phyloP scores from a whole-genome alignment of 805 yeast species.

The Teunomyces tritomae region DNA sequence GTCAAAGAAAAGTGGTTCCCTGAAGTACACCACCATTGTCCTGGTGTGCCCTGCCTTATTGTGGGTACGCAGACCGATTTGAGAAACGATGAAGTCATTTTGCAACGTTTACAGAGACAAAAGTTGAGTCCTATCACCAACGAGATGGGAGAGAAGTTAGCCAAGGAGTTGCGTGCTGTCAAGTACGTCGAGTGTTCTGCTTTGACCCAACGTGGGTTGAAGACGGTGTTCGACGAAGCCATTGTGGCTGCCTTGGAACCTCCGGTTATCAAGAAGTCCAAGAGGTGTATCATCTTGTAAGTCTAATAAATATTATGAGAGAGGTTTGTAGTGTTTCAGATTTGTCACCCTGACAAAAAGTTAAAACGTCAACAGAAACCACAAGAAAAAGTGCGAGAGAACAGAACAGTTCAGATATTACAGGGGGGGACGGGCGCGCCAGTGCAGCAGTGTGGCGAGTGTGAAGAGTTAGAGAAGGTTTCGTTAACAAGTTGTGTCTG shows the following conservation, averaged over 20 bases:
- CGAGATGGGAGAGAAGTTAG: constrained; percentile 89
- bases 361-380: background rate
- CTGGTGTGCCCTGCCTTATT: constrained; percentile 95
- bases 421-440: too few species aligned
- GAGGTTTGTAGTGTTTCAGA: background rate
- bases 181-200: constrained; percentile 98
- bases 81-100: constrained; percentile 87
- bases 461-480: too few species aligned
- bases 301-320: constrained; percentile 1
- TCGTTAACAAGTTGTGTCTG: too few species aligned
- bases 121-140: constrained; percentile 81
- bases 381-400: background rate
- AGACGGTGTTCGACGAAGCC: constrained; percentile 98
- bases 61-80: constrained; percentile 97
- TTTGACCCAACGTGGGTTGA: constrained; percentile 92
- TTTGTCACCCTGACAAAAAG: background rate
- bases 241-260: constrained; percentile 98
- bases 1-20: constrained; percentile 99
- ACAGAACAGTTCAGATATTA: too few species aligned
- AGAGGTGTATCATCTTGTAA: constrained; percentile 83
- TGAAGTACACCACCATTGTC: constrained; percentile 93
- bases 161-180: constrained; percentile 91
- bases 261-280: constrained; percentile 76
- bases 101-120: constrained; percentile 87
- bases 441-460: too few species aligned